Conservation (phyloP, 1,139 yeast species). For the Pichia norvegensis region DNA sequence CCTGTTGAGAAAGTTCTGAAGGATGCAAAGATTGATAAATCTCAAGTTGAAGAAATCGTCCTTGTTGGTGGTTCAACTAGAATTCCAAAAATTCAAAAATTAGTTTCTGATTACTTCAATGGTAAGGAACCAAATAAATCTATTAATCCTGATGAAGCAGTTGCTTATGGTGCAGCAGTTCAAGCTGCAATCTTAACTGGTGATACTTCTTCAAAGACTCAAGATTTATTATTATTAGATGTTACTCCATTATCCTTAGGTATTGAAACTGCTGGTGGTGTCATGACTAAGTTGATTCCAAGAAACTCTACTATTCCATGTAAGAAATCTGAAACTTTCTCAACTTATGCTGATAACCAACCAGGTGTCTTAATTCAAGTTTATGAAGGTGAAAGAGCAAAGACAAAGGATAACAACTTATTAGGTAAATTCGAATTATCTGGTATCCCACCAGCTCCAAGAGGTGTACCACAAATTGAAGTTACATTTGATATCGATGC, state of each 20-base stretch:
- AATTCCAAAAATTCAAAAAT: slow-evolving; percentile 98
- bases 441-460: slow-evolving; percentile 79
- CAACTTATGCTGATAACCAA: slow-evolving; percentile 58
- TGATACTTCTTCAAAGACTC: slow-evolving; percentile 60
- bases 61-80: slow-evolving; percentile 99
- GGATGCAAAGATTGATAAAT: slow-evolving; percentile 88
- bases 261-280: slow-evolving; percentile 62
- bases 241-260: slow-evolving; percentile 55
- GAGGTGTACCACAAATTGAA: slow-evolving; percentile 78
- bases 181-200: slow-evolving; percentile 92
- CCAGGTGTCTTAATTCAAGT: slow-evolving; percentile 60
- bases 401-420: slow-evolving; percentile 89
- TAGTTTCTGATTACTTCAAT: slow-evolving; percentile 95
- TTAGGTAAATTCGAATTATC: slow-evolving; percentile 92
- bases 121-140: slow-evolving; percentile 67
- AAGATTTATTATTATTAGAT: slow-evolving; percentile 47
- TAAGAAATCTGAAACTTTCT: slow-evolving; percentile 55
- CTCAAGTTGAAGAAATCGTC: slow-evolving; percentile 90
- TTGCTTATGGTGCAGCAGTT: slow-evolving; percentile 69
- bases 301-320: slow-evolving; percentile 59
- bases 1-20: slow-evolving; percentile 98
- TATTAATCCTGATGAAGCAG: slow-evolving; percentile 55
- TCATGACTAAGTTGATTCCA: slow-evolving; percentile 57
- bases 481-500: slow-evolving; percentile 93
- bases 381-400: slow-evolving; percentile 92